Evolutionary conservation across 495 filamentous ascomycete species (phyloP), one percentile per base, ranked within the genome.

Genomic region (Sordaria brevicollis): DNA sequence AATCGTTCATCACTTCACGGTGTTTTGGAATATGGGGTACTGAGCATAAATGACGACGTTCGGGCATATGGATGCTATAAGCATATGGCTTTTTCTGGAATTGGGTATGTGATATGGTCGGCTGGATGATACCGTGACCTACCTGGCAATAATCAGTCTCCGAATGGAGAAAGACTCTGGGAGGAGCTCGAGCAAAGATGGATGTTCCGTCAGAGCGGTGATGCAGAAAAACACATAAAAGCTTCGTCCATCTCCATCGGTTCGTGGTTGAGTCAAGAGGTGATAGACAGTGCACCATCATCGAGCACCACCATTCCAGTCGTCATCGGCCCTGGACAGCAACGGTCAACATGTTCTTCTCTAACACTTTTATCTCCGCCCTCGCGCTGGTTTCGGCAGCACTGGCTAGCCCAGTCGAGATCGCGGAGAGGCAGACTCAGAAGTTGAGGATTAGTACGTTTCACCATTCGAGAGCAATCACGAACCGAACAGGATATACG

Each of bases 401-500:
- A 21, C 8, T 66, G 13, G 70, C 74, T 19, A 57, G 72, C 5
- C 74, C 72, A 1, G 57, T 74, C 3, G 29, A 75, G 65, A 39
- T 76, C 2, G 72, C 39, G 1, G 70, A 74, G 67, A 72, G 74
- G n/a, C 74, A 76, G 34, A 65, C 35, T 0, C 65, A 72, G 43
- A 76, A 76, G 71, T 67, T 76, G 9, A 67, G 36, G 6, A 35
- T 13, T 3, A 31, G 41, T 29, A n/a, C 36, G n/a, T n/a, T 0
- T 7, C 4, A 29, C 9, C 39, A 3, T 25, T 10, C 2, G 8
- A 2, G 10, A 5, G 10, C 7, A 3, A n/a, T 3, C 10, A 17
- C 21, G 1, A 29, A 34, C 65, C 11, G 10, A 25, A 17, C 29
- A 25, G 15, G 13, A 5, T 4, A 34, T 10, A 10, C 65, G 29